These are phyloP conservation scores for Cochlearia excelsa DNA, from an alignment of 345 rosid genomes.

Conservation along the genomic window DNA sequence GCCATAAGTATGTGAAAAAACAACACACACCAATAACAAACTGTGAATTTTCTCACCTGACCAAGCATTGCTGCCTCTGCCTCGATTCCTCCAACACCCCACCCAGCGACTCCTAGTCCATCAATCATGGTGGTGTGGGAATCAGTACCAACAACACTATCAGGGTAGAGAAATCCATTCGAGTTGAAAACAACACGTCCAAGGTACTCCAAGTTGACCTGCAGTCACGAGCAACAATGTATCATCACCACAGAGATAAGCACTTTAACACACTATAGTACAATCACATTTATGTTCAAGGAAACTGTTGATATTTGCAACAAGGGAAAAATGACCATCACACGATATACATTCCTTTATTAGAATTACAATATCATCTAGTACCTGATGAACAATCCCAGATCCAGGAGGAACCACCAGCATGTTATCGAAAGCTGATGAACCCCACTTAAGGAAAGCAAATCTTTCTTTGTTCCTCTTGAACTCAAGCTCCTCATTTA, in stretches of 20 bases:
- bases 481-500: slow-evolving; percentile 71
- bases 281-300: slow-evolving; percentile 12
- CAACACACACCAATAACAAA: neutral
- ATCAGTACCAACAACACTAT: slow-evolving; percentile 88
- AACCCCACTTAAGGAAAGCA: slow-evolving; percentile 72
- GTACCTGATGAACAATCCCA: slow-evolving; percentile 81
- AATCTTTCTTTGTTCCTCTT: slow-evolving; percentile 63
- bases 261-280: neutral
- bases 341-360: neutral
- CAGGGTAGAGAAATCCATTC: slow-evolving; percentile 71
- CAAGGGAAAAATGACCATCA: neutral
- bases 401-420: slow-evolving; percentile 72
- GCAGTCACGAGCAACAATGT: slow-evolving; percentile 23
- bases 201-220: slow-evolving; percentile 91
- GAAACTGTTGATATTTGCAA: slow-evolving; percentile 1
- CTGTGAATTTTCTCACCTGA: slow-evolving; percentile 47
- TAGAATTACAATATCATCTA: neutral
- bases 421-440: slow-evolving; percentile 68
- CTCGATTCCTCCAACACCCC: slow-evolving; percentile 97
- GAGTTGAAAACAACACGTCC: slow-evolving; percentile 82
- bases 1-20: neutral
- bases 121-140: slow-evolving; percentile 95
- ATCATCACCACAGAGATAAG: neutral
- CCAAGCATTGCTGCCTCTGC: slow-evolving; percentile 92
- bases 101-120: slow-evolving; percentile 88